phyloP scores from a whole-genome alignment of 352 stramenopile genomes.

The Globisporangium okanoganense region DNA sequence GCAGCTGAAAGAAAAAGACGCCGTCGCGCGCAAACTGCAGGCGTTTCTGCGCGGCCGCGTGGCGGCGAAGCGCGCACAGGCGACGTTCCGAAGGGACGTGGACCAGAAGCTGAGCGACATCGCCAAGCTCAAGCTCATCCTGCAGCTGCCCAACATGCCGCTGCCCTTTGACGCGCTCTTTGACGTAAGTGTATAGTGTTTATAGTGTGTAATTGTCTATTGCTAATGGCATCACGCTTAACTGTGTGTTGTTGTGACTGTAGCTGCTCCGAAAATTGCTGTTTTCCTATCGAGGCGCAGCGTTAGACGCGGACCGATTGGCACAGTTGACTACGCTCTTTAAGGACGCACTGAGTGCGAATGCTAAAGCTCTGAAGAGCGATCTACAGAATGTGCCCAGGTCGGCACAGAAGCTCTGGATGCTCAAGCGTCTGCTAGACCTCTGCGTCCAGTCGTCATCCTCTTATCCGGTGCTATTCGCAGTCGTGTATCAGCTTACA shows the following conservation, averaged over 20 bases:
- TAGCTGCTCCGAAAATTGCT: conserved; percentile 42
- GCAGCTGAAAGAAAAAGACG: conserved; percentile 34
- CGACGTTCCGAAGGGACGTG: conserved; percentile 27
- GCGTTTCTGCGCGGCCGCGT: conserved; percentile 38
- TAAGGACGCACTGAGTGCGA: conserved; percentile 18
- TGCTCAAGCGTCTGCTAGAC: conserved; percentile 40
- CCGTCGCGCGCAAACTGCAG: conserved; percentile 31
- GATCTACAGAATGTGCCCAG: not conserved
- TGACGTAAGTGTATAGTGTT: conserved; percentile 19
- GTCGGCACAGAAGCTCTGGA: conserved; percentile 24
- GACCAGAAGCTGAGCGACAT: conserved; percentile 60
- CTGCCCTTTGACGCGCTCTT: conserved; percentile 49
- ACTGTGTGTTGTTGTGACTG: not conserved
- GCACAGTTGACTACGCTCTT: conserved; percentile 23
- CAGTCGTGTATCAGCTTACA: conserved; percentile 17
- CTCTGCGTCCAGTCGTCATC: conserved; percentile 34
- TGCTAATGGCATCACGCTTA: not conserved
- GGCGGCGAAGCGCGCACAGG: conserved; percentile 15
- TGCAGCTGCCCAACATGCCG: conserved; percentile 45
- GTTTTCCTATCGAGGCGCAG: conserved; percentile 32
- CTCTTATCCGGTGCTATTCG: conserved; percentile 10
- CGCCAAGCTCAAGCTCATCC: conserved; percentile 39
- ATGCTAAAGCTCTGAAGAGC: conserved; percentile 19
- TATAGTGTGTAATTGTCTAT: conserved; percentile 1
- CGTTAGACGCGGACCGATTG: conserved; percentile 26